phyloP scores from a whole-genome alignment of 2,329 filamentous ascomycete species.

The Myrmaecium sp. region DNA sequence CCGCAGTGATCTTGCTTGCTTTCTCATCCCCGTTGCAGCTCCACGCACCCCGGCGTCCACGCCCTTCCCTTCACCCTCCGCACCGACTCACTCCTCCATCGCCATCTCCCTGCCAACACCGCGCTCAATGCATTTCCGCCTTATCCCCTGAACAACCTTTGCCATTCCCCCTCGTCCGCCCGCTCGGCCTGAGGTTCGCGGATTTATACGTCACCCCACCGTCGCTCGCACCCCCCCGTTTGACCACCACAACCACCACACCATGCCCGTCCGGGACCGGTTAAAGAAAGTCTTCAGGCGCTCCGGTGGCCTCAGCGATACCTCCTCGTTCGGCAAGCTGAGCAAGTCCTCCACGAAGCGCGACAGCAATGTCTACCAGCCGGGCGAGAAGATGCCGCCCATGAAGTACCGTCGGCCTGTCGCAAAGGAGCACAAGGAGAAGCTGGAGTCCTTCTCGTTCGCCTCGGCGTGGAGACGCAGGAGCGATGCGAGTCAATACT shows the following conservation, averaged over 20 bases:
- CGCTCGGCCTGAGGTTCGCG: constrained; percentile 2
- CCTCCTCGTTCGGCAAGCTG: constrained; percentile 10
- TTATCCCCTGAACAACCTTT: too few relatives aligned
- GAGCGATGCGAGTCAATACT: constrained; percentile 28
- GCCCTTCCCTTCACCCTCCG: too few relatives aligned
- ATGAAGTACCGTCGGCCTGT: constrained; percentile 33
- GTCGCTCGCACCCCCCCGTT: neutral
- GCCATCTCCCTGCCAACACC: too few relatives aligned
- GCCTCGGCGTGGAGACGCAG: constrained; percentile 28
- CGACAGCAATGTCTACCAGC: constrained; percentile 31
- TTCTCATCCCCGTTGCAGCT: too few relatives aligned
- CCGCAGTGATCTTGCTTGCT: too few relatives aligned
- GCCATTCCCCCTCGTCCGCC: too few relatives aligned
- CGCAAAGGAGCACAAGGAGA: constrained; percentile 32
- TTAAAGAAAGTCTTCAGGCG: constrained; percentile 27
- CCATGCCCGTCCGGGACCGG: constrained; percentile 30
- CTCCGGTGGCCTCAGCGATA: constrained; percentile 12
- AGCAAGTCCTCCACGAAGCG: constrained; percentile 17
- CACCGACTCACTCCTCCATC: too few relatives aligned
- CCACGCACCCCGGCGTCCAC: too few relatives aligned
- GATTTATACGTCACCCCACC: constrained; percentile 1
- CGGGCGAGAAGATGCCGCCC: constrained; percentile 33
- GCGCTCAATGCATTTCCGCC: too few relatives aligned
- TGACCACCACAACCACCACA: constrained; percentile 5
- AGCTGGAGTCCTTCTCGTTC: constrained; percentile 31